These are phyloP conservation scores for Camellia japonica DNA, from an alignment of 148 eudicot species.

Conservation along the genomic window DNA sequence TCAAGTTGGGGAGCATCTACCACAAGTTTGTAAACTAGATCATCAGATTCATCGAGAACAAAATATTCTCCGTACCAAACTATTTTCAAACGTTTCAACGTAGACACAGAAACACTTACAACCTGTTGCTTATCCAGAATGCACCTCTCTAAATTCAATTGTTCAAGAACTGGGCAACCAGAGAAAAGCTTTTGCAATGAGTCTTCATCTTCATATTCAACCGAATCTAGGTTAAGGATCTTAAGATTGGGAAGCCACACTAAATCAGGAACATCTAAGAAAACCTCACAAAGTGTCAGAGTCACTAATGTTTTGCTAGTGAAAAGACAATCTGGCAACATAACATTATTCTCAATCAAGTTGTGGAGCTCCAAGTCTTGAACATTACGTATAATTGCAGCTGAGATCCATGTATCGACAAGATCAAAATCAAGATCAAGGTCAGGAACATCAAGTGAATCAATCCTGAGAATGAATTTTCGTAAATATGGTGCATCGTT, in stretches of 20 bases:
- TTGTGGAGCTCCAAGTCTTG: conserved; percentile 21
- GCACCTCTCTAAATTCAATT: conserved; percentile 11
- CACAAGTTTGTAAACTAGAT: conserved; percentile 2
- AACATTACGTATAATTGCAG: conserved; percentile 17
- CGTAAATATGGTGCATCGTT: conserved; percentile 17
- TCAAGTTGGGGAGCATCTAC: conserved; percentile 4
- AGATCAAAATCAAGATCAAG: no score
- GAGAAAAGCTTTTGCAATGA: conserved; percentile 20
- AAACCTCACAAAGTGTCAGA: conserved; percentile 13
- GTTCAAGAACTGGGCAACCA: conserved; percentile 26
- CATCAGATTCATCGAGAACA: background rate
- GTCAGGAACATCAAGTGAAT: background rate
- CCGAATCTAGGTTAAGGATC: conserved; percentile 16
- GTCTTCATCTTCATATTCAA: conserved; percentile 3
- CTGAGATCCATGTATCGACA: conserved; percentile 13
- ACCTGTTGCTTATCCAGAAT: background rate
- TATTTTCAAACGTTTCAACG: conserved; percentile 1
- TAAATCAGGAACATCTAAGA: background rate
- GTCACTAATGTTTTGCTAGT: conserved; percentile 25
- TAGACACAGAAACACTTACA: conserved; percentile 2
- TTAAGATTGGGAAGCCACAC: conserved; percentile 29
- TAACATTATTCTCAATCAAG: background rate
- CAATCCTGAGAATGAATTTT: background rate
- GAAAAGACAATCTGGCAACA: conserved; percentile 4
- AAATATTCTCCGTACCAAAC: background rate